These are phyloP conservation scores for Hibiscus tridactylites DNA, from an alignment of 345 rosid genomes.

Conservation along the genomic window DNA sequence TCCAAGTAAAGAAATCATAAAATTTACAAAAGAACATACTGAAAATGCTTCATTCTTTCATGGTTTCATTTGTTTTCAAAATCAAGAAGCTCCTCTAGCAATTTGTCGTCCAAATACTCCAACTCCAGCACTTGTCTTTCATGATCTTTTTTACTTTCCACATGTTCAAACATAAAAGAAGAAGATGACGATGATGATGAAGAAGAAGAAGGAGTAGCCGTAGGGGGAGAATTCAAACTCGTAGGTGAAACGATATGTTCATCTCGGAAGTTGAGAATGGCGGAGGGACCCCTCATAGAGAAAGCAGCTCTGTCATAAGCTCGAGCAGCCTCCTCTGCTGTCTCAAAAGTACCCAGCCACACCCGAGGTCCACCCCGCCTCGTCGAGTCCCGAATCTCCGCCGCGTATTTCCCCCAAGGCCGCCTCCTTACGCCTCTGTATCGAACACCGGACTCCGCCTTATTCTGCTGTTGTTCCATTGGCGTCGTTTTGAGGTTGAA, in stretches of 20 bases:
- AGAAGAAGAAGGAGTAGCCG: not conserved
- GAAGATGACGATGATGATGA: constrained; percentile 19
- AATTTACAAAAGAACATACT: not conserved
- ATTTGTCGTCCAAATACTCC: constrained; percentile 46
- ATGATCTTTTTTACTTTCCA: constrained; percentile 2
- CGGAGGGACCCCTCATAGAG: constrained; percentile 58
- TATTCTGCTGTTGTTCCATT: constrained; percentile 19
- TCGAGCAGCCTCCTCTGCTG: constrained; percentile 72
- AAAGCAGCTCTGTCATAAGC: constrained; percentile 80
- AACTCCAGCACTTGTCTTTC: constrained; percentile 36
- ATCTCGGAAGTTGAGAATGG: constrained; percentile 65
- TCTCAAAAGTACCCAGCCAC: constrained; percentile 87
- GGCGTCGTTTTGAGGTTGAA: not conserved
- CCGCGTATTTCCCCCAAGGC: constrained; percentile 84
- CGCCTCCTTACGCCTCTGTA: constrained; percentile 58
- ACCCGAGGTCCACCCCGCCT: constrained; percentile 61
- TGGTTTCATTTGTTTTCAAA: constrained; percentile 19
- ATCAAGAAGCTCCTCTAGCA: constrained; percentile 51
- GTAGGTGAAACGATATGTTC: constrained; percentile 31
- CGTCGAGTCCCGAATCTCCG: constrained; percentile 75
- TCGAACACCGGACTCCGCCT: constrained; percentile 19
- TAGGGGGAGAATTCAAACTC: not conserved
- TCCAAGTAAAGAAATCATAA: too few relatives aligned
- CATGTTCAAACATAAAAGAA: not conserved
- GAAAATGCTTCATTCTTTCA: constrained; percentile 13